Evolutionary conservation across 2,329 filamentous ascomycete species (phyloP).

Genomic region (Colletotrichum musicola): DNA sequence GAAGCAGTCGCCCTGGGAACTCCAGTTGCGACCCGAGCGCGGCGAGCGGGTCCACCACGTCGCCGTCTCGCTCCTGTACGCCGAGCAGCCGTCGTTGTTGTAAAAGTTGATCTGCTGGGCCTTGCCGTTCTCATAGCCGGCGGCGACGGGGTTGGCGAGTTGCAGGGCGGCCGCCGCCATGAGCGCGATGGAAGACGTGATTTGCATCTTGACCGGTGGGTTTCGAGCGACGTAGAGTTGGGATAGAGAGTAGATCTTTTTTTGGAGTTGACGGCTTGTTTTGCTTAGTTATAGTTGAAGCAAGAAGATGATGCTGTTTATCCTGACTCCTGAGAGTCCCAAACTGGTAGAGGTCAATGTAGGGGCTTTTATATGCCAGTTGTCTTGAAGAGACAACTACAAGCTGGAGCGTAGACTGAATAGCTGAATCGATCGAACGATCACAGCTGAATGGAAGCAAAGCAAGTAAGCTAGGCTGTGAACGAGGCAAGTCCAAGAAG

Average conservation of each 20-base stretch:
- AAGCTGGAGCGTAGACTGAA: too few species aligned
- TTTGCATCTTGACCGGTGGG: neutral
- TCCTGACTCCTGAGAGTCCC: too few species aligned
- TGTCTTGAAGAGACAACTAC: too few species aligned
- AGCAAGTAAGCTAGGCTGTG: too few species aligned
- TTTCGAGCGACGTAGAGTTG: neutral
- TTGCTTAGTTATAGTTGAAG: too few species aligned
- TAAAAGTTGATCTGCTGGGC: conserved; percentile 24
- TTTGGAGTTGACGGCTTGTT: neutral
- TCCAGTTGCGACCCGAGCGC: conserved; percentile 1
- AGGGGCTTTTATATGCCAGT: too few species aligned
- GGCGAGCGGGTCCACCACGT: conserved; percentile 18
- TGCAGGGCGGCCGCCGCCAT: conserved; percentile 4
- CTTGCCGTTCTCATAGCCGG: conserved; percentile 20
- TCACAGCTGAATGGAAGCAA: too few species aligned
- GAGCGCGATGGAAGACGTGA: neutral
- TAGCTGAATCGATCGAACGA: too few species aligned
- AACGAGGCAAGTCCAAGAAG: too few species aligned
- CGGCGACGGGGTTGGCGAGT: neutral
- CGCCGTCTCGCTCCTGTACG: conserved; percentile 23
- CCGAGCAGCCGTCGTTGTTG: conserved; percentile 19
- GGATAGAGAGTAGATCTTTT: neutral
- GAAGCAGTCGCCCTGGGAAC: conserved; percentile 3
- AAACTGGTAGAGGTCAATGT: too few species aligned
- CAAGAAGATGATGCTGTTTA: too few species aligned